Evolutionary conservation across 2,329 filamentous ascomycete species (phyloP).

Genomic region (Biscogniauxia marginata): DNA sequence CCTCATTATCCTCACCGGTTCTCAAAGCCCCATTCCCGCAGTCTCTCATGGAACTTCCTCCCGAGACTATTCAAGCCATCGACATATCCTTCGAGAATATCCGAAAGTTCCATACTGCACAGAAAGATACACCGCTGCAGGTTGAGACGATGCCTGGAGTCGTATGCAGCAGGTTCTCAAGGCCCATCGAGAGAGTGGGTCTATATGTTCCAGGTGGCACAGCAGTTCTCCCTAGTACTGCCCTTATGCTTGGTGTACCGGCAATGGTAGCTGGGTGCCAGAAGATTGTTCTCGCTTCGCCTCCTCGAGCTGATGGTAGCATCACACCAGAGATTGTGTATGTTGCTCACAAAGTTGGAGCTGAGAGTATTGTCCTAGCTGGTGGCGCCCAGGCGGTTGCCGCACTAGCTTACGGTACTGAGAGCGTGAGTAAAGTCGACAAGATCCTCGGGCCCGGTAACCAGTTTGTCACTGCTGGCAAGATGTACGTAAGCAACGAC

Average conservation of each 20-base stretch:
- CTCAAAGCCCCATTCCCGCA: slow-evolving; percentile 85
- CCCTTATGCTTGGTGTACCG: slow-evolving; percentile 95
- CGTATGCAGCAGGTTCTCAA: slow-evolving; percentile 85
- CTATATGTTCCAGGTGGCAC: slow-evolving; percentile 95
- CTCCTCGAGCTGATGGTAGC: slow-evolving; percentile 83
- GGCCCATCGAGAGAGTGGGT: slow-evolving; percentile 93
- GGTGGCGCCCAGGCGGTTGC: slow-evolving; percentile 95
- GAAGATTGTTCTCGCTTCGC: slow-evolving; percentile 90
- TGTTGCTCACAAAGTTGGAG: slow-evolving; percentile 92
- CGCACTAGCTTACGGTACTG: slow-evolving; percentile 95
- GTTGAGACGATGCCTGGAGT: slow-evolving; percentile 99
- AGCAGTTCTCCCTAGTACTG: slow-evolving; percentile 93
- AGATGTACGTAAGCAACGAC: slow-evolving; percentile 98
- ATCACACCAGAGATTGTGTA: slow-evolving; percentile 98
- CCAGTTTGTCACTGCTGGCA: slow-evolving; percentile 96
- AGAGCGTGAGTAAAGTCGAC: slow-evolving; percentile 93
- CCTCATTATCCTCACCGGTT: slow-evolving; percentile 83
- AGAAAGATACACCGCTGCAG: slow-evolving; percentile 76
- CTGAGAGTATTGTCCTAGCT: slow-evolving; percentile 91
- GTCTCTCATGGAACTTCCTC: slow-evolving; percentile 78
- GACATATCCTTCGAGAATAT: slow-evolving; percentile 95
- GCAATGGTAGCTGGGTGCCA: slow-evolving; percentile 97
- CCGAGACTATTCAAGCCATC: slow-evolving; percentile 88
- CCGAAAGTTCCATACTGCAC: slow-evolving; percentile 86
- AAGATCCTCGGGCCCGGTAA: slow-evolving; percentile 98